These are phyloP conservation scores for Paramecium pentaurelia DNA, from an alignment of 73 alveolate genomes.

Conservation along the genomic window DNA sequence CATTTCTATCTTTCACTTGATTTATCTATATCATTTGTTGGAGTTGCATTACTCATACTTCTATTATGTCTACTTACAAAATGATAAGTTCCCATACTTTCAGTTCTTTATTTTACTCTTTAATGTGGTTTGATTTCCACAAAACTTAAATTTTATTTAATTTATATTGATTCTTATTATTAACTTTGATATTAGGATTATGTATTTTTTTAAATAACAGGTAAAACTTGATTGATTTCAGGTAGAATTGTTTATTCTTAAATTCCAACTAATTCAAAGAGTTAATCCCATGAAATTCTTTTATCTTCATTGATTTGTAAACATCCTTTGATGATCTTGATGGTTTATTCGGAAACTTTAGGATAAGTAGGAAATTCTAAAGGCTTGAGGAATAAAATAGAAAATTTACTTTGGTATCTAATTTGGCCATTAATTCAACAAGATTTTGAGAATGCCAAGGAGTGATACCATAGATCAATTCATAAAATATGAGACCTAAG, in stretches of 20 bases:
- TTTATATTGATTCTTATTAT: neutral
- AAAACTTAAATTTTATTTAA: neutral
- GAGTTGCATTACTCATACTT: neutral
- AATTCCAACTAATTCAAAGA: neutral
- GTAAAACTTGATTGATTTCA: neutral
- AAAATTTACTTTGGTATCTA: slow-evolving; percentile 2
- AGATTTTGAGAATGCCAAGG: slow-evolving; percentile 58
- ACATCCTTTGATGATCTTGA: neutral
- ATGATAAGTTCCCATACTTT: slow-evolving; percentile 16
- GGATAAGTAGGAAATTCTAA: neutral
- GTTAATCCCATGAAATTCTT: neutral
- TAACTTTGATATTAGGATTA: neutral
- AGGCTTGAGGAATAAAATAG: neutral
- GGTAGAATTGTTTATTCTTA: neutral
- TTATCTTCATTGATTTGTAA: slow-evolving; percentile 26
- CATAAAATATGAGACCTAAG: slow-evolving; percentile 60
- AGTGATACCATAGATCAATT: slow-evolving; percentile 57
- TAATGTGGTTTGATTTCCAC: neutral
- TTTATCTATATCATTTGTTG: neutral
- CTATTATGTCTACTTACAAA: neutral
- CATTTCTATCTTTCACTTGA: neutral
- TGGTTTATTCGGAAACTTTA: neutral
- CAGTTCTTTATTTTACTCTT: slow-evolving; percentile 33
- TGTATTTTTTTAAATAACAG: neutral
- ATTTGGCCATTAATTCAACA: slow-evolving; percentile 24